A percentile compares a stretch with the other conserved stretches of the same genome.
These are phyloP conservation scores for Zopfia rhizophila DNA, from an alignment of 2,329 filamentous ascomycete genomes.

Conservation along the genomic window DNA sequence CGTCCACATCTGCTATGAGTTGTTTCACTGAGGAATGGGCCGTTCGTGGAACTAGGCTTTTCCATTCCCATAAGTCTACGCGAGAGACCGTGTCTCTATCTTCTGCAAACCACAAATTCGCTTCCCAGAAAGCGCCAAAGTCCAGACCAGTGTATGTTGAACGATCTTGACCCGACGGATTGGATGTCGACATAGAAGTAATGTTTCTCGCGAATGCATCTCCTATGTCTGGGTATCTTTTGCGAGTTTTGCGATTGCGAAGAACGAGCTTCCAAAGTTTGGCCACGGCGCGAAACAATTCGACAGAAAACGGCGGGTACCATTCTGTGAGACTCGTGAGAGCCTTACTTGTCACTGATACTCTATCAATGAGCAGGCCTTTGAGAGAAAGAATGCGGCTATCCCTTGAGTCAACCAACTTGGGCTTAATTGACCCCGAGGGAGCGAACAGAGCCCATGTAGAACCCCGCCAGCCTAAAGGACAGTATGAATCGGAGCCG, in stretches of 20 bases:
- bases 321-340: background rate
- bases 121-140: slow-evolving; percentile 6
- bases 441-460: background rate
- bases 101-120: slow-evolving; percentile 1
- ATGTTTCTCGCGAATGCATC: slow-evolving; percentile 9
- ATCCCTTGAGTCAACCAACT: slow-evolving; percentile 5
- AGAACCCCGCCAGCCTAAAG: slow-evolving; percentile 1
- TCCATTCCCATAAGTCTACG: too few relatives aligned
- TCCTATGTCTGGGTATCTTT: slow-evolving; percentile 2
- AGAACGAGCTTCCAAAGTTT: background rate
- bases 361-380: slow-evolving; percentile 5
- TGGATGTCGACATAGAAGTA: background rate
- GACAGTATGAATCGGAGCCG: background rate
- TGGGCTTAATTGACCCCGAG: background rate
- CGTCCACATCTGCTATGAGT: background rate
- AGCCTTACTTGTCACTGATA: slow-evolving; percentile 1
- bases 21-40: background rate
- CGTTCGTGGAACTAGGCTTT: background rate
- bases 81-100: too few relatives aligned
- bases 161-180: background rate
- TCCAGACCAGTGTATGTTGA: background rate
- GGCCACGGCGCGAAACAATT: slow-evolving; percentile 3
- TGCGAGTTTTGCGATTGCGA: background rate
- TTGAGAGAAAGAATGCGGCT: slow-evolving; percentile 9
- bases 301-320: slow-evolving; percentile 4